Evolutionary conservation across 306 rosid genomes (phyloP).

Genomic region (Fragaria iinumae): DNA sequence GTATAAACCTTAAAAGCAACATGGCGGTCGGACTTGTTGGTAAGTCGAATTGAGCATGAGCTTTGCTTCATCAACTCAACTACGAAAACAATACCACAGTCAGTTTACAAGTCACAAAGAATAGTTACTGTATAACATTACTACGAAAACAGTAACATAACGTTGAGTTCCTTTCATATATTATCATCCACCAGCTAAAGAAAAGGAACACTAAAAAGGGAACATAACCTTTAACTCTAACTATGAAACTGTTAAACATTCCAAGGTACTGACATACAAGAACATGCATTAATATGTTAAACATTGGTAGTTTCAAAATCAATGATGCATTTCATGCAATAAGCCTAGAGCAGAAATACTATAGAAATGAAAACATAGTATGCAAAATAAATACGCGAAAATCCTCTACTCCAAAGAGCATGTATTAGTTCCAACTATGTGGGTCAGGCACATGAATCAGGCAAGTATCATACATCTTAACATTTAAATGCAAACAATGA

Average conservation of each 20-base stretch:
- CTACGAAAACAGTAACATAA: neutral
- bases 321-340: neutral
- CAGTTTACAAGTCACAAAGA: neutral
- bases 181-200: neutral
- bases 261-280: neutral
- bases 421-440: neutral
- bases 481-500: neutral
- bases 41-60: constrained; percentile 63
- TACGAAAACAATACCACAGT: constrained; percentile 28
- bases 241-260: neutral
- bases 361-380: neutral
- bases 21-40: constrained; percentile 51
- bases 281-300: neutral
- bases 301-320: neutral
- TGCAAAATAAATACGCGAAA: neutral
- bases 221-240: neutral
- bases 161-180: neutral
- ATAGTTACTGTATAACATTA: neutral
- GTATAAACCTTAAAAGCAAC: constrained; percentile 85
- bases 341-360: neutral
- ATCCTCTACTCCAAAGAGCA: neutral
- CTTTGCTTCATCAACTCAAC: constrained; percentile 89
- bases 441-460: neutral
- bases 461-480: neutral
- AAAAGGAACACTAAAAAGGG: neutral